Evolutionary conservation across 192 early-diverging fungal genomes (phyloP).

Genomic region (Haplosporangium gracile): DNA sequence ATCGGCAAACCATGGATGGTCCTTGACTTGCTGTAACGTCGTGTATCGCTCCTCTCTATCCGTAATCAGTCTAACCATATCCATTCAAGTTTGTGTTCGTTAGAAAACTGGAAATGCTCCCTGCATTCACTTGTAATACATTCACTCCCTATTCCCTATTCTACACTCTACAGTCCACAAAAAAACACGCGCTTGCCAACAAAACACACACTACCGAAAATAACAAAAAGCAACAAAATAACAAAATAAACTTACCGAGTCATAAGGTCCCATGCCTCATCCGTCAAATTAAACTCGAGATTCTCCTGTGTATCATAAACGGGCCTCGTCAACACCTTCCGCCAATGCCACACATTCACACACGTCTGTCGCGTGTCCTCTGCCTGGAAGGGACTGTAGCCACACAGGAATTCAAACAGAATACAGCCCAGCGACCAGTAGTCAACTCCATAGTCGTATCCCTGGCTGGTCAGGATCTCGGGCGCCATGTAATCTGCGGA

Average conservation of each 20-base stretch:
- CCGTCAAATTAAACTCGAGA: constrained; percentile 79
- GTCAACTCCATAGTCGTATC: constrained; percentile 80
- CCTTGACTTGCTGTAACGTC: constrained; percentile 50
- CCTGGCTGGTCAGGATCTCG: constrained; percentile 75
- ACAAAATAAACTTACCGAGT: constrained; percentile 27
- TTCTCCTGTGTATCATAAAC: constrained; percentile 81
- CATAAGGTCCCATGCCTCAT: constrained; percentile 85
- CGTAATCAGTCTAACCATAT: constrained; percentile 58
- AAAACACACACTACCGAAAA: not conserved
- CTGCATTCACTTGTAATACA: not conserved
- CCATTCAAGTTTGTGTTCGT: not conserved
- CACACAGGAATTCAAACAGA: constrained; percentile 79
- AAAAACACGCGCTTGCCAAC: not conserved
- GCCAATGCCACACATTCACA: constrained; percentile 90
- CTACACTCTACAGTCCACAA: not conserved
- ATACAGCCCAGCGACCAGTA: constrained; percentile 88
- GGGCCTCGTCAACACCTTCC: constrained; percentile 81
- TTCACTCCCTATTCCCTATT: not conserved
- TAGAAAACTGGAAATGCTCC: not conserved
- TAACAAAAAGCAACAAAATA: not conserved
- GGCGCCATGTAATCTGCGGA: constrained; percentile 94
- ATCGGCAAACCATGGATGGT: constrained; percentile 41
- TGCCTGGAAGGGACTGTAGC: constrained; percentile 81
- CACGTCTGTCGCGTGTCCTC: constrained; percentile 78
- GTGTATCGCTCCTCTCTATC: constrained; percentile 65